phyloP scores from a whole-genome alignment of 768 basidiomycete species.

The Phylloporus sp. region DNA sequence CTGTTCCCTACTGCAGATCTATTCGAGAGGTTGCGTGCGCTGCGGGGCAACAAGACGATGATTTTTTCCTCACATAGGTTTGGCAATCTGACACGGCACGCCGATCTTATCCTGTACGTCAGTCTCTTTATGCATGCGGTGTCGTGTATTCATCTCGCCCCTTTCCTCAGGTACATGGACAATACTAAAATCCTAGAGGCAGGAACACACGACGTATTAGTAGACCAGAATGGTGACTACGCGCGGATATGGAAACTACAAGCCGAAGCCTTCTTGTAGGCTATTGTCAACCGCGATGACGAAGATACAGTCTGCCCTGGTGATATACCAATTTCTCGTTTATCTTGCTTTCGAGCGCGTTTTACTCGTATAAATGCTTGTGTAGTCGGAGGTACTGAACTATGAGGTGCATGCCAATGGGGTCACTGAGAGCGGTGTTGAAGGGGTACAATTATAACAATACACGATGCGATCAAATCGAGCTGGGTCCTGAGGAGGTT shows the following conservation, averaged over 20 bases:
- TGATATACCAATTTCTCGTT: too few relatives aligned
- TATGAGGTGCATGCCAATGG: too few relatives aligned
- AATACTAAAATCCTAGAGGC: constrained; percentile 56
- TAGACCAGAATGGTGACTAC: constrained; percentile 59
- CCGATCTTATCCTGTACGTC: constrained; percentile 62
- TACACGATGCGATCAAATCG: too few relatives aligned
- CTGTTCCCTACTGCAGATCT: constrained; percentile 53
- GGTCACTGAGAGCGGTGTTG: too few relatives aligned
- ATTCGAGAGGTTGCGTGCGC: constrained; percentile 61
- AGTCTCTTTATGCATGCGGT: not conserved
- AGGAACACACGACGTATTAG: constrained; percentile 61
- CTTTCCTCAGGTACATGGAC: constrained; percentile 72
- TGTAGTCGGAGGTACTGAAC: too few relatives aligned
- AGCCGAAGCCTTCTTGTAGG: constrained; percentile 60
- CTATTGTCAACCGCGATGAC: too few relatives aligned
- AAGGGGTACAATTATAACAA: too few relatives aligned
- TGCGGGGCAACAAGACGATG: constrained; percentile 79
- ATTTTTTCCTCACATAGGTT: constrained; percentile 65
- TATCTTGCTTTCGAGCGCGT: too few relatives aligned
- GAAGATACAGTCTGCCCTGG: too few relatives aligned
- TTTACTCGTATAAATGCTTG: too few relatives aligned
- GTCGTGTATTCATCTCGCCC: not conserved
- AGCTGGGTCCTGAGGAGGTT: too few relatives aligned
- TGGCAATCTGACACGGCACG: constrained; percentile 68
- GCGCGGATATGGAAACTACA: constrained; percentile 72